Evolutionary conservation across 2,329 filamentous ascomycete species (phyloP).

Genomic region (Rhexocercosporidium sp.): DNA sequence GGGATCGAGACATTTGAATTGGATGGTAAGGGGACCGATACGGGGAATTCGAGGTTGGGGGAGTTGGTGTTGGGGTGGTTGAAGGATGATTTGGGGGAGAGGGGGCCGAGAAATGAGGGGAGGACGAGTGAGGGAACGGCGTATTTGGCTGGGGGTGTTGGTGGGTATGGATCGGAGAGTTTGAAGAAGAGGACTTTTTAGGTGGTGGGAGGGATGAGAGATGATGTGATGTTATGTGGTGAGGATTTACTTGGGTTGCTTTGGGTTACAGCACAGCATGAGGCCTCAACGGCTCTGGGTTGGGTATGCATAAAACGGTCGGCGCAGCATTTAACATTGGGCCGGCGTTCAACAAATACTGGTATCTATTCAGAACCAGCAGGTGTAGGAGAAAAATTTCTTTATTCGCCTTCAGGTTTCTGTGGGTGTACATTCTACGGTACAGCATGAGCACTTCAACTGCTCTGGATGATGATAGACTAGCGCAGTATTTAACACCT

Average conservation of each 20-base stretch:
- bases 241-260: constrained; percentile 17
- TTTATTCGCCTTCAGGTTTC: background rate
- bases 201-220: background rate
- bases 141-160: constrained; percentile 61
- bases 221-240: constrained; percentile 12
- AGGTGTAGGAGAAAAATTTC: background rate
- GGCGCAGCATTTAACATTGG: constrained; percentile 37
- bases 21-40: constrained; percentile 37
- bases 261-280: constrained; percentile 14
- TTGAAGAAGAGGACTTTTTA: constrained; percentile 12
- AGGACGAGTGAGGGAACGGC: constrained; percentile 50
- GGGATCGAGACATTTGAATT: constrained; percentile 69
- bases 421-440: background rate
- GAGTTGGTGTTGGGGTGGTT: constrained; percentile 90
- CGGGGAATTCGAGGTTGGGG: constrained; percentile 83
- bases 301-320: constrained; percentile 23
- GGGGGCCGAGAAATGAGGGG: constrained; percentile 70
- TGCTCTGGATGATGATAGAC: constrained; percentile 24
- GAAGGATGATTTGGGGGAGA: constrained; percentile 75
- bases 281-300: constrained; percentile 34
- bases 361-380: constrained; percentile 14
- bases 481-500: constrained; percentile 34
- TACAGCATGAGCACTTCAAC: constrained; percentile 30
- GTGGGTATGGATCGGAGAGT: constrained; percentile 63
- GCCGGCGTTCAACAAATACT: constrained; percentile 17